phyloP scores from a whole-genome alignment of 2,329 filamentous ascomycete species.

The Trichoderma citrinoviride region DNA sequence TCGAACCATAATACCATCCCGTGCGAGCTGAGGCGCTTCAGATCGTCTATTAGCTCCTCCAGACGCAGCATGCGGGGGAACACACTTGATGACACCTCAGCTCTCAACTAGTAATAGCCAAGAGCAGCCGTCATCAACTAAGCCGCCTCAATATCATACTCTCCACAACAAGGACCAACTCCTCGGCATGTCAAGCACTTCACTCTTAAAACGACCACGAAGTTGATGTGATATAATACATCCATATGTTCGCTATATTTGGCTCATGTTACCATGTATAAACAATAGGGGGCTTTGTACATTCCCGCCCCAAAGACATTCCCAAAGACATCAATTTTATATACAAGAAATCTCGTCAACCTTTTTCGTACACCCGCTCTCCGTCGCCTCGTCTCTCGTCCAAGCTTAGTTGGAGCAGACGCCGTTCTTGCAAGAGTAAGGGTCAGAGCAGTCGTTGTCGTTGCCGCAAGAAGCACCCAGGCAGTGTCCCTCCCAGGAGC shows the following conservation, averaged over 20 bases:
- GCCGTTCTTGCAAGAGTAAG: slow-evolving; percentile 15
- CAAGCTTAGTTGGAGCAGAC: slow-evolving; percentile 10
- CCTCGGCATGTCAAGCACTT: not conserved
- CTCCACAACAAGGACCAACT: too few relatives aligned
- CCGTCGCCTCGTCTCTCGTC: not conserved
- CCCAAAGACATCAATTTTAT: slow-evolving; percentile 1
- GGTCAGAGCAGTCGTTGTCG: slow-evolving; percentile 14
- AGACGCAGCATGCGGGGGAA: too few relatives aligned
- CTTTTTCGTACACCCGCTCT: not conserved
- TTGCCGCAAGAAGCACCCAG: slow-evolving; percentile 5
- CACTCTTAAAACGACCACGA: not conserved
- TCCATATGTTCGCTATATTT: slow-evolving; percentile 5
- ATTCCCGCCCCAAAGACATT: not conserved
- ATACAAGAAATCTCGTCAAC: not conserved
- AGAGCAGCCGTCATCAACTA: too few relatives aligned
- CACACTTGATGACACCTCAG: too few relatives aligned
- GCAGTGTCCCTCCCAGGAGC: slow-evolving; percentile 15
- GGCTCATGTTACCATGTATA: slow-evolving; percentile 1
- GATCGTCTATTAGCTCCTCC: too few relatives aligned
- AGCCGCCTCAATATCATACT: too few relatives aligned
- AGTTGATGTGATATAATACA: not conserved
- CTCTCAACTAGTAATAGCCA: too few relatives aligned
- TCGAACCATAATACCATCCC: too few relatives aligned
- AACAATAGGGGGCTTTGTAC: not conserved
- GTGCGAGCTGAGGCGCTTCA: too few relatives aligned